Percentiles rank a stretch among this genome's conserved stretches.
Conservation (phyloP, 805 yeast genomes). For the Saccharomycopsis synnaedendra region DNA sequence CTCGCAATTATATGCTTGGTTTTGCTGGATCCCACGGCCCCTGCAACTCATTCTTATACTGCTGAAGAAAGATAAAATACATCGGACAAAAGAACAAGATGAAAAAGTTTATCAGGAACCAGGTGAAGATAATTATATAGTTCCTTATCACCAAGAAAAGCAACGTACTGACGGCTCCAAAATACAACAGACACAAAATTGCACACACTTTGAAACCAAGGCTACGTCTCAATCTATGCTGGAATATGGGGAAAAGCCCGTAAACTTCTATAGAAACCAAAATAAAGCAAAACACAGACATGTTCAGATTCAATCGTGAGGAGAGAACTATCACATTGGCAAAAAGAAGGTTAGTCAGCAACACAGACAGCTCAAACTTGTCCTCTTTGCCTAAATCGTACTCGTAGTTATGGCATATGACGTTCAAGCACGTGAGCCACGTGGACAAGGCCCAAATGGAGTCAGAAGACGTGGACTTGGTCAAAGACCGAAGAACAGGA, state of each 20-base stretch:
- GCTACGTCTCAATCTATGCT: constrained; percentile 24
- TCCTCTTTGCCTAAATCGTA: constrained; percentile 27
- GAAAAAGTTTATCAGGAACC: constrained; percentile 37
- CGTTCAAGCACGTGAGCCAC: constrained; percentile 62
- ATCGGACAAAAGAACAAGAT: constrained; percentile 53
- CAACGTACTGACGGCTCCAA: constrained; percentile 20
- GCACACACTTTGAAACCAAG: constrained; percentile 21
- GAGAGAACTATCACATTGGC: constrained; percentile 85
- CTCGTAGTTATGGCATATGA: constrained; percentile 59
- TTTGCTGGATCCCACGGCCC: constrained; percentile 93
- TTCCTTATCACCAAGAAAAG: constrained; percentile 24
- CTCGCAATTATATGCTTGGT: constrained; percentile 27
- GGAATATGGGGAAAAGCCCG: constrained; percentile 64
- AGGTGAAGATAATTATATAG: constrained; percentile 29
- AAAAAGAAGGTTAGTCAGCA: constrained; percentile 74
- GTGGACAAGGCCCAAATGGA: constrained; percentile 89
- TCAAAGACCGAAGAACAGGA: constrained; percentile 81
- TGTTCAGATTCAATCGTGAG: constrained; percentile 66
- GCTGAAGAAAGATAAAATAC: constrained; percentile 60
- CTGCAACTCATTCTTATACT: constrained; percentile 73
- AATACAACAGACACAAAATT: constrained; percentile 16
- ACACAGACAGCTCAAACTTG: constrained; percentile 26
- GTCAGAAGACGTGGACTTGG: constrained; percentile 83
- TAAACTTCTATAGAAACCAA: constrained; percentile 60
- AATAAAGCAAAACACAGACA: constrained; percentile 75